phyloP scores from a whole-genome alignment of 1,284 basidiomycete species.

The Coriolopsis trogii region DNA sequence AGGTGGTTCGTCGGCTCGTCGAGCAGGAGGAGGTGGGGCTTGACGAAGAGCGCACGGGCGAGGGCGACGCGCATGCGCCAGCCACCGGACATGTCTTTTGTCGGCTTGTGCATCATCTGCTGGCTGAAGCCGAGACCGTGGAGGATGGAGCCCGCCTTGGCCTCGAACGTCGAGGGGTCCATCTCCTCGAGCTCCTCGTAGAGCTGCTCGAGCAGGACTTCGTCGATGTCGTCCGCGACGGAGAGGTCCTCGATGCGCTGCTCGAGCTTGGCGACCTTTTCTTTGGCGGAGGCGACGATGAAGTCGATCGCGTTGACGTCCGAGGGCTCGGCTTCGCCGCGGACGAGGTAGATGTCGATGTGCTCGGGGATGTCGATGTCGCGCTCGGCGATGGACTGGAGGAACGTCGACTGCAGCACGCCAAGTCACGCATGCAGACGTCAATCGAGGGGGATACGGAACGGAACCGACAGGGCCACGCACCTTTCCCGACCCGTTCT shows the following conservation, averaged over 20 bases:
- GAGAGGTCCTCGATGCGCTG: slow-evolving; percentile 95
- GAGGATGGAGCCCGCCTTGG: slow-evolving; percentile 94
- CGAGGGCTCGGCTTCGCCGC: slow-evolving; percentile 96
- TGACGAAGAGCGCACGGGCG: slow-evolving; percentile 94
- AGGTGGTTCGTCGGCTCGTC: slow-evolving; percentile 92
- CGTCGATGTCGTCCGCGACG: slow-evolving; percentile 87
- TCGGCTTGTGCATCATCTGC: slow-evolving; percentile 95
- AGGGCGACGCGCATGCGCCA: slow-evolving; percentile 99
- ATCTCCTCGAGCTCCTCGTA: slow-evolving; percentile 98
- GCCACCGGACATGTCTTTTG: slow-evolving; percentile 98
- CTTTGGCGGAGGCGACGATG: slow-evolving; percentile 90
- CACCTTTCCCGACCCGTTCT: slow-evolving; percentile 98
- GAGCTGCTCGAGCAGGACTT: slow-evolving; percentile 80
- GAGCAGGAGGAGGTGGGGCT: slow-evolving; percentile 92
- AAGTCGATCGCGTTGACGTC: slow-evolving; percentile 96
- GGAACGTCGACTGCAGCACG: slow-evolving; percentile 41
- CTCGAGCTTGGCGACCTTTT: slow-evolving; percentile 96
- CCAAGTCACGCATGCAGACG: not conserved
- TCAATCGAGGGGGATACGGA: slow-evolving; percentile 21
- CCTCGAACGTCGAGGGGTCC: slow-evolving; percentile 94
- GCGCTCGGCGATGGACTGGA: slow-evolving; percentile 80
- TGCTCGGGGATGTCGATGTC: slow-evolving; percentile 95
- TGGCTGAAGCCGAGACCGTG: slow-evolving; percentile 95
- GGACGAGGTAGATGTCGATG: slow-evolving; percentile 97
- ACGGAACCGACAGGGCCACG: slow-evolving; percentile 31